These are phyloP conservation scores for Xylaria sp. DNA, from an alignment of 2,329 filamentous ascomycete genomes.

Conservation along the genomic window DNA sequence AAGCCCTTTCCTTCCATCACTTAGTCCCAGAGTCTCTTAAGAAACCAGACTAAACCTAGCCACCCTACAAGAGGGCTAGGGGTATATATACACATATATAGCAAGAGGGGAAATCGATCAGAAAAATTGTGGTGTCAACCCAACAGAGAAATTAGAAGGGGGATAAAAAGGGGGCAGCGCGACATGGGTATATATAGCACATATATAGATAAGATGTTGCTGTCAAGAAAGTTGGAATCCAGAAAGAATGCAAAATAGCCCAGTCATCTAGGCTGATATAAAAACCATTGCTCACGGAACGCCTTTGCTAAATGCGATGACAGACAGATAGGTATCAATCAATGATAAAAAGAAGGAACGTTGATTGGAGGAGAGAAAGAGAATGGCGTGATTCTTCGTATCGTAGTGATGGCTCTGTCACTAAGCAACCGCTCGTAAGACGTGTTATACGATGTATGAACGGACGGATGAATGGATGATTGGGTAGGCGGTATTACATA, in stretches of 20 bases:
- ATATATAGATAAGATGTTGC: conserved; percentile 4
- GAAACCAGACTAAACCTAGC: conserved; percentile 19
- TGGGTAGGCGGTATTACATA: neutral
- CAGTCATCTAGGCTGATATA: neutral
- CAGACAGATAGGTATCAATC: neutral
- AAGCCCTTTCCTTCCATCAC: conserved; percentile 16
- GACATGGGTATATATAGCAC: conserved; percentile 21
- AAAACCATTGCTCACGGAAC: conserved; percentile 26
- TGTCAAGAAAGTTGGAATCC: neutral
- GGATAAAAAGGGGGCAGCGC: conserved; percentile 1
- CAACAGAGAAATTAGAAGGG: neutral
- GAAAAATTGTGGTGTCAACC: conserved; percentile 24
- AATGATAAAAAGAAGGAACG: conserved; percentile 13
- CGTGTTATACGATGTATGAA: neutral
- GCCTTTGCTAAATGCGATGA: conserved; percentile 32
- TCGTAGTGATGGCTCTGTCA: conserved; percentile 8
- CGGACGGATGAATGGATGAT: neutral
- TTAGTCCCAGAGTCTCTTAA: neutral
- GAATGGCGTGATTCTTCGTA: conserved; percentile 28
- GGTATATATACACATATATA: conserved; percentile 28
- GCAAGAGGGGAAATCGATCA: neutral
- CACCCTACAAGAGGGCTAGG: conserved; percentile 18
- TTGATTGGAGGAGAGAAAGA: conserved; percentile 6
- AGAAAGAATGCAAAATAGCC: neutral
- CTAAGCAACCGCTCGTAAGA: neutral